These are phyloP conservation scores for Solanum lignicaule DNA, from an alignment of 257 asterid genomes.

Conservation along the genomic window DNA sequence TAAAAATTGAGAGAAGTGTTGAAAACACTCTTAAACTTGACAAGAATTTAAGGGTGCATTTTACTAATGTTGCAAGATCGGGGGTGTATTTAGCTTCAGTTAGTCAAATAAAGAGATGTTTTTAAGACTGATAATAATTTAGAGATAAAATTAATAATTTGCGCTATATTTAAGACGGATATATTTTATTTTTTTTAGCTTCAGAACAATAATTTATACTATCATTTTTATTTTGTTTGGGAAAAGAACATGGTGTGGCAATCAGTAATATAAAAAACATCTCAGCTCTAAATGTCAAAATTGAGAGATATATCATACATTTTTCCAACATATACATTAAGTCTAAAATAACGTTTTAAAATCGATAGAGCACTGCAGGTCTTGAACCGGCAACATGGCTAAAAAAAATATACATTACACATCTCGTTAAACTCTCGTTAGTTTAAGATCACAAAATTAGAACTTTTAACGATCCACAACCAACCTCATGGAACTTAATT, in stretches of 20 bases:
- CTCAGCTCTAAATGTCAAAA: neutral
- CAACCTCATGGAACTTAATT: neutral
- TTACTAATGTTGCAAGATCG: too few species aligned
- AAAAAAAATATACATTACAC: neutral
- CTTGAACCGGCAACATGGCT: neutral
- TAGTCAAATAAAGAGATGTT: rapidly evolving
- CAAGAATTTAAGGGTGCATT: too few species aligned
- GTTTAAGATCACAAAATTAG: too few species aligned
- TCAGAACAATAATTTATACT: too few species aligned
- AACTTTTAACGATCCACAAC: too few species aligned
- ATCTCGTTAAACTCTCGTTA: too few species aligned
- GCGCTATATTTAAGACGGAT: too few species aligned
- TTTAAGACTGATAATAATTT: rapidly evolving
- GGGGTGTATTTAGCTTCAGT: rapidly evolving
- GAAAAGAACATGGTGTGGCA: neutral
- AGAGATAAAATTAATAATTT: too few species aligned
- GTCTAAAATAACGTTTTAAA: neutral
- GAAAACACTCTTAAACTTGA: too few species aligned
- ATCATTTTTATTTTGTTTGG: too few species aligned
- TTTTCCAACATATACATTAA: neutral
- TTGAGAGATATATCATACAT: rapidly evolving
- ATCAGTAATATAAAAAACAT: neutral
- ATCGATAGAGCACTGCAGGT: neutral
- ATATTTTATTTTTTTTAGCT: too few species aligned
- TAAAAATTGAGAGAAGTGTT: too few species aligned